Evolutionary conservation across 2,329 filamentous ascomycete species (phyloP).

Genomic region (Paraconiothyrium sp.): DNA sequence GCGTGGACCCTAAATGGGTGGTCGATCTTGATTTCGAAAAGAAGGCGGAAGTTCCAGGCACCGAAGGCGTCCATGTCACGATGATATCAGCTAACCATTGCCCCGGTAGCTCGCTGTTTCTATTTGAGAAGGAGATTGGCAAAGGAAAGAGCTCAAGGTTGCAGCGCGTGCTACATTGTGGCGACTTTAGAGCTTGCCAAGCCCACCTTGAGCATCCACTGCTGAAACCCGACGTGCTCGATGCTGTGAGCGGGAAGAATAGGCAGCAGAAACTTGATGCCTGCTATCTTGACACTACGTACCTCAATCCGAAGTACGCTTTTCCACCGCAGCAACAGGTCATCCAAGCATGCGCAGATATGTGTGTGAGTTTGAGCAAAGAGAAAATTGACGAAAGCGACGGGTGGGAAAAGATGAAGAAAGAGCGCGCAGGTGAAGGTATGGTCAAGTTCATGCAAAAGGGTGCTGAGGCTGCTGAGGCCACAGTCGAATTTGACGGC

Average conservation of each 20-base stretch:
- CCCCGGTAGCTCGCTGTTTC: conserved; percentile 89
- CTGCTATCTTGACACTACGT: conserved; percentile 97
- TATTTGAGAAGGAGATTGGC: conserved; percentile 82
- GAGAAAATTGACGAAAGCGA: conserved; percentile 67
- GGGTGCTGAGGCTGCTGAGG: conserved; percentile 52
- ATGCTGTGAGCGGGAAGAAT: conserved; percentile 74
- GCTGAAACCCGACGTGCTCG: conserved; percentile 76
- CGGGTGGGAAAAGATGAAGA: conserved; percentile 66
- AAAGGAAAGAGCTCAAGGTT: conserved; percentile 67
- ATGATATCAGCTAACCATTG: conserved; percentile 98
- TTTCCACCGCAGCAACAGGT: conserved; percentile 92
- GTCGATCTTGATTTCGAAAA: conserved; percentile 86
- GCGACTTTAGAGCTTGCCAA: conserved; percentile 91
- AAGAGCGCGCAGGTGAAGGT: conserved; percentile 63
- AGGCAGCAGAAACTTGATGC: conserved; percentile 90
- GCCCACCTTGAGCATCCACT: conserved; percentile 84
- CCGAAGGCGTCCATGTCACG: conserved; percentile 83
- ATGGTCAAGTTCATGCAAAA: conserved; percentile 71
- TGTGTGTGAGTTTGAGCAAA: conserved; percentile 81
- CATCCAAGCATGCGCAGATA: conserved; percentile 84
- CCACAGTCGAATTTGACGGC: conserved; percentile 44
- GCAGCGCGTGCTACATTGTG: conserved; percentile 91
- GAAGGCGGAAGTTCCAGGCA: conserved; percentile 79
- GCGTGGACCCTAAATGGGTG: conserved; percentile 86
- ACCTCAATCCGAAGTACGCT: conserved; percentile 92